Base-by-base conservation (phyloP, 371 early-diverging fungal genomes). In the Mucor lusitanicus region DNA sequence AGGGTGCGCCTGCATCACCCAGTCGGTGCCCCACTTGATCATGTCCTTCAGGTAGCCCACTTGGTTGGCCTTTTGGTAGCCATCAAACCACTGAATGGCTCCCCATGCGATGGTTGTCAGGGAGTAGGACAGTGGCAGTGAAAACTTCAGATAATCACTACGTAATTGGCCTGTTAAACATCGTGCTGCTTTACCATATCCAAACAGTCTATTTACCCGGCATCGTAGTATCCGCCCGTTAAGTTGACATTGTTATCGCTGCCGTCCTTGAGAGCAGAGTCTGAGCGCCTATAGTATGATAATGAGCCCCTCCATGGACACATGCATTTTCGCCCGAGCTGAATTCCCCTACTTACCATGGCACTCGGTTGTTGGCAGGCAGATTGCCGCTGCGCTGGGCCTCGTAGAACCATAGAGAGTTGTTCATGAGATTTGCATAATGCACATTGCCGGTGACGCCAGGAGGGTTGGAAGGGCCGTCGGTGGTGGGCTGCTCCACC, bases 1-100 rank as follows among this genome's bases (percentile, higher is more conserved):
- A 1, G 76, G 72, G 40, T 75, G 76, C 1, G 76, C 76, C 59
- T 75, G 82, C 70, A 69, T 79, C 67, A 64, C 25, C 87, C 88
- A 88, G 56, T 90, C 89, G 35, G 81, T 84, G 21, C 90, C 90
- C 89, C 88, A 90, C 61, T 80, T 81, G 11, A 90, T 46, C 79
- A 80, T 87, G 35, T 81, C 79, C 19, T 70, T 59, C 3, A 90
- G 69, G 42, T 87, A 78, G 1, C 48, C 37, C 1, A 76, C 74
- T 67, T 89, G 84, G 21, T 79, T 72, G 13, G 89, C 85, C 53
- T 79, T 75, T 57, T 75, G 72, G 59, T 87, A 88, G 19, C 88
- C 89, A 11, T 87, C 76, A 69, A 70, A 85, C 76, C 80, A 90
- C 69, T 82, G 78, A 44, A 81, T 53, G 4, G 77, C 89, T 6